Evolutionary conservation across 164 flowering plant genomes (phyloP), one percentile per base, ranked within the genome.

Genomic region (Berberis thunbergii): DNA sequence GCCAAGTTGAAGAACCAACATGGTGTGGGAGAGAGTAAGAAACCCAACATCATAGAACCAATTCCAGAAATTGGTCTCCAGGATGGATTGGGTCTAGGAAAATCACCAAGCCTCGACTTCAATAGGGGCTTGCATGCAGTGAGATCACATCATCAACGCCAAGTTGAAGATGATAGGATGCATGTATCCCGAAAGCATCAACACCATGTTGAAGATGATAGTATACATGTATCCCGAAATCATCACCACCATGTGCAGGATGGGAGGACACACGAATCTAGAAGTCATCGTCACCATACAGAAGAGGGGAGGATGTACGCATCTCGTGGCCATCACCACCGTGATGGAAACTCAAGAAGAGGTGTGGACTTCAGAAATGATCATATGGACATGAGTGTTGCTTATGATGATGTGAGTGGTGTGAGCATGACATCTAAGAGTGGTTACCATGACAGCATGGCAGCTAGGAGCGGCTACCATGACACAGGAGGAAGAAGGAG

Each of bases 91-190:
- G 13, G 45, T 38, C 54, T 79, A 2, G 40, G 49, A 49, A 84
- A 82, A 65, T 59, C 78, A 4, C 84, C 88, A 2, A 80, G 84
- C 67, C 67, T 78, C 43, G 88, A 84, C 62, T 79, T 81, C 69
- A 69, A 38, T 45, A 76, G 62, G 62, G 83, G 56, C 62, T 44
- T 82, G 45, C 75, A 82, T 62, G 71, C 76, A 43, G 11, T 80
- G 3, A 70, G 39, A 26, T 4, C 2, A 10, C 46, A 2, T 41
- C 62, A 43, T 41, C 45, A 49, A 41, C 49, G 49, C 3, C 26
- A 46, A 1, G 42, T 45, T 0, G 43, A 62, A 48, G 59, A 49
- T 3, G 48, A 50, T 49, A 42, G 56, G 43, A 46, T 43, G 41
- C 49, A 42, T 5, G 13, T 46, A 54, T n/a, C 78, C 2, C 8